Evolutionary conservation across 2,329 filamentous ascomycete species (phyloP).

Genomic region (Tothia fuscella): DNA sequence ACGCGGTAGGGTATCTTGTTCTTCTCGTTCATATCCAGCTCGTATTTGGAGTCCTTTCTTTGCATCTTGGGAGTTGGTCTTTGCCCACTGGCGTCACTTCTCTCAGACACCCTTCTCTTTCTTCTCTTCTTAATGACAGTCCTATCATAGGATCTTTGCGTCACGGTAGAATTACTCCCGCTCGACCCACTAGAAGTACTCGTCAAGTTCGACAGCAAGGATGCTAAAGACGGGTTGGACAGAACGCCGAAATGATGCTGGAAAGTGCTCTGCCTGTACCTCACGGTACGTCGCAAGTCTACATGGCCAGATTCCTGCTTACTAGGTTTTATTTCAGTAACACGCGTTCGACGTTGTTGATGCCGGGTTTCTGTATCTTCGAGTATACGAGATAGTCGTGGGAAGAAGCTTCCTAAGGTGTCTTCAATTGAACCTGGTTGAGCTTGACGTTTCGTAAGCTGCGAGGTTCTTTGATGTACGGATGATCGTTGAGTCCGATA

Average conservation of each 20-base stretch:
- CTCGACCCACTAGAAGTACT: slow-evolving; percentile 29
- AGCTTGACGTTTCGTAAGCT: too few species aligned
- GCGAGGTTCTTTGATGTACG: too few species aligned
- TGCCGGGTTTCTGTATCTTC: slow-evolving; percentile 24
- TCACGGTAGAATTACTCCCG: slow-evolving; percentile 36
- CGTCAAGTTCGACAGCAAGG: slow-evolving; percentile 31
- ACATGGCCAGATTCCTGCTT: slow-evolving; percentile 10
- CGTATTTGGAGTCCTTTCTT: background rate
- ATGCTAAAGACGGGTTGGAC: slow-evolving; percentile 30
- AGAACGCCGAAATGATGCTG: slow-evolving; percentile 23
- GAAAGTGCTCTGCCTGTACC: slow-evolving; percentile 18
- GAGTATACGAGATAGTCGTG: slow-evolving; percentile 29
- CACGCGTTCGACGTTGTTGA: slow-evolving; percentile 16
- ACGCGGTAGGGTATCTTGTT: background rate
- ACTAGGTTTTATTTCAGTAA: slow-evolving; percentile 16
- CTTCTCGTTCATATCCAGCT: background rate
- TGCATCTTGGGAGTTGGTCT: background rate
- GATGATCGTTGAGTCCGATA: too few species aligned
- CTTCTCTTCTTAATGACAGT: slow-evolving; percentile 11
- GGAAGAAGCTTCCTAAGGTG: slow-evolving; percentile 22
- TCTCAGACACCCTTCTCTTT: slow-evolving; percentile 2
- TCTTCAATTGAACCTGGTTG: too few species aligned
- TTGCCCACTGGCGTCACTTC: background rate
- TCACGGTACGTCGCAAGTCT: slow-evolving; percentile 11
- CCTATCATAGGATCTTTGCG: slow-evolving; percentile 30